Evolutionary conservation across 108 stramenopile species (phyloP).

Genomic region (Seminavis robusta): DNA sequence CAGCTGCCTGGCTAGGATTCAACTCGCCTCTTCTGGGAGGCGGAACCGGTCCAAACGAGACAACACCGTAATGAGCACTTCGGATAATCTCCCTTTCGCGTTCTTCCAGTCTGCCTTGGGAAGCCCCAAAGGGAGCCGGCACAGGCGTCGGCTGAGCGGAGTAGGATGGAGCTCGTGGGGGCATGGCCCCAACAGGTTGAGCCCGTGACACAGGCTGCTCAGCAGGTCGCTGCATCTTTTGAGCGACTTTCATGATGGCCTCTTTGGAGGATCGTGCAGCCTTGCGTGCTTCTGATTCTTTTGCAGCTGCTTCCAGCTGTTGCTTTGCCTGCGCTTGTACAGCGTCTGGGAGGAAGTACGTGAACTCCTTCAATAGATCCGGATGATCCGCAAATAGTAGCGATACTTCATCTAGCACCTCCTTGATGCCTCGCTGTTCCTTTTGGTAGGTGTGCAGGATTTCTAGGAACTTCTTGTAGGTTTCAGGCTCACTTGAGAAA

Average conservation of each 20-base stretch:
- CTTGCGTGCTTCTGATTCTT: constrained; percentile 82
- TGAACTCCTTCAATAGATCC: constrained; percentile 97
- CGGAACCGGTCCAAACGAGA: constrained; percentile 72
- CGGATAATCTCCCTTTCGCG: constrained; percentile 67
- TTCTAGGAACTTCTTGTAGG: constrained; percentile 96
- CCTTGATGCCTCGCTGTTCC: constrained; percentile 97
- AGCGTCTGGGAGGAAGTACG: constrained; percentile 98
- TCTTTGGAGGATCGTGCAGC: constrained; percentile 18
- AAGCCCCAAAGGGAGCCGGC: constrained; percentile 77
- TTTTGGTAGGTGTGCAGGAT: constrained; percentile 99
- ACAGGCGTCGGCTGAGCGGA: constrained; percentile 18
- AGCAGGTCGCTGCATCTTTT: constrained; percentile 21
- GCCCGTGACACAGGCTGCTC: not conserved
- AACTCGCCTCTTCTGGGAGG: constrained; percentile 68
- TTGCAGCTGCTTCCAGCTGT: constrained; percentile 81
- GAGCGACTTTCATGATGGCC: constrained; percentile 23
- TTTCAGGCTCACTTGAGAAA: constrained; percentile 92
- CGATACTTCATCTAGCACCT: constrained; percentile 95
- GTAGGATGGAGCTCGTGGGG: constrained; percentile 3
- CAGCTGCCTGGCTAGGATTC: constrained; percentile 58
- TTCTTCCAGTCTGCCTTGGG: constrained; percentile 62
- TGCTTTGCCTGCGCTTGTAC: constrained; percentile 96
- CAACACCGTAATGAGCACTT: constrained; percentile 61
- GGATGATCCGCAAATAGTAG: constrained; percentile 96
- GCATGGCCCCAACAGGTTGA: not conserved